Conservation (phyloP, 768 basidiomycete genomes). For the Amyloporia xantha region DNA sequence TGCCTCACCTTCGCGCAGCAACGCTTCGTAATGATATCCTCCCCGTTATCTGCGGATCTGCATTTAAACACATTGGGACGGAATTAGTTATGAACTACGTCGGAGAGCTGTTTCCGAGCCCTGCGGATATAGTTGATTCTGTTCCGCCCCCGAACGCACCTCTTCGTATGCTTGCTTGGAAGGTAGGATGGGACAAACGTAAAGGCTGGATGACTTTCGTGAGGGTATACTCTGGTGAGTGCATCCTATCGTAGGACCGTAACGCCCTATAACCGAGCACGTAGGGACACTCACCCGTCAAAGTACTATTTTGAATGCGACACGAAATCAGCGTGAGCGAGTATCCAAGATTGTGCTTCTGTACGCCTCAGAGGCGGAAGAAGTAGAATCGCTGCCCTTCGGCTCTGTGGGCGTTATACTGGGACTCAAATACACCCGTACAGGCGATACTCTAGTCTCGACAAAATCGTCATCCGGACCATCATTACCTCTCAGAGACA, state of each 20-base stretch:
- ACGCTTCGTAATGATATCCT: slow-evolving; percentile 61
- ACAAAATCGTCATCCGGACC: slow-evolving; percentile 29
- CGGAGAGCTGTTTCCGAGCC: slow-evolving; percentile 74
- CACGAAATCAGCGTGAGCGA: slow-evolving; percentile 63
- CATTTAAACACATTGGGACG: slow-evolving; percentile 75
- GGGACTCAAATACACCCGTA: slow-evolving; percentile 77
- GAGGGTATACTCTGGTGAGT: slow-evolving; percentile 77
- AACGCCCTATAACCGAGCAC: not conserved
- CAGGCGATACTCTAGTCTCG: slow-evolving; percentile 78
- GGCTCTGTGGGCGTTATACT: slow-evolving; percentile 83
- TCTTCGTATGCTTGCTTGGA: slow-evolving; percentile 74
- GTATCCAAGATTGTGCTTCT: slow-evolving; percentile 69
- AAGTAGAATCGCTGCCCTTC: slow-evolving; percentile 74
- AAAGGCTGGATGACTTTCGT: slow-evolving; percentile 93
- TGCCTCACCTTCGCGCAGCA: slow-evolving; percentile 60
- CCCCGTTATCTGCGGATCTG: slow-evolving; percentile 80
- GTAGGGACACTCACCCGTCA: slow-evolving; percentile 66
- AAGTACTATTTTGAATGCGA: slow-evolving; percentile 55
- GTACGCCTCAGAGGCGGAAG: slow-evolving; percentile 69
- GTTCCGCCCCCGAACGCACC: slow-evolving; percentile 39
- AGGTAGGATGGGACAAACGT: slow-evolving; percentile 78
- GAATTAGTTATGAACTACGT: slow-evolving; percentile 76
- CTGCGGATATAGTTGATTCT: slow-evolving; percentile 49
- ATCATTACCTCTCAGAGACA: slow-evolving; percentile 47
- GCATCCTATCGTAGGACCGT: not conserved